Evolutionary conservation across 257 asterid species (phyloP).

Genomic region (Petrea volubilis): DNA sequence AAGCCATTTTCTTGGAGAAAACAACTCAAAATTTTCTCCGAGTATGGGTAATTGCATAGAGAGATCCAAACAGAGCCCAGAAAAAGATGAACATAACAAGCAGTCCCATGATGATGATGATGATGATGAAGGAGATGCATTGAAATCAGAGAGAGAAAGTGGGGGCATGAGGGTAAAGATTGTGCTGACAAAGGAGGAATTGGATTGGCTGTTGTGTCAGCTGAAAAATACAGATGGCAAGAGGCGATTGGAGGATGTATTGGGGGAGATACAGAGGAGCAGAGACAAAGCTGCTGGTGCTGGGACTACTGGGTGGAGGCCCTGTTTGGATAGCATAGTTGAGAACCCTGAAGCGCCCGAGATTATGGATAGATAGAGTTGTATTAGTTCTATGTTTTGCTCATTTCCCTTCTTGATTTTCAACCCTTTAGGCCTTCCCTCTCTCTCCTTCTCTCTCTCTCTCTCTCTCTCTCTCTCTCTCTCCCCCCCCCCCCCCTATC

Average conservation of each 20-base stretch:
- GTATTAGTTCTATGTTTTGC: too few relatives aligned
- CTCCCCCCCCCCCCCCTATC: neutral
- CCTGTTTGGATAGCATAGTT: slow-evolving; percentile 55
- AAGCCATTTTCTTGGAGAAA: neutral
- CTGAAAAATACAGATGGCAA: slow-evolving; percentile 31
- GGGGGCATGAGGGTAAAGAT: slow-evolving; percentile 46
- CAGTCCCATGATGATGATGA: too few relatives aligned
- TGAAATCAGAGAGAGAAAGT: neutral
- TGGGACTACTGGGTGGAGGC: slow-evolving; percentile 66
- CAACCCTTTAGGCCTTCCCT: too few relatives aligned
- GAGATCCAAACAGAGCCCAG: slow-evolving; percentile 22
- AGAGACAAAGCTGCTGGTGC: slow-evolving; percentile 27
- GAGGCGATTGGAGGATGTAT: slow-evolving; percentile 40
- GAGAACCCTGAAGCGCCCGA: slow-evolving; percentile 36
- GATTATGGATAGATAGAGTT: too few relatives aligned
- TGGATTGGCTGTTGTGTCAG: slow-evolving; percentile 43
- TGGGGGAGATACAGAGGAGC: slow-evolving; percentile 47
- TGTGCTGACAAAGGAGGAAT: slow-evolving; percentile 52
- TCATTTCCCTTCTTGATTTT: too few relatives aligned
- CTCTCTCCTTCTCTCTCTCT: too few relatives aligned
- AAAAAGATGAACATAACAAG: neutral
- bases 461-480: too few relatives aligned
- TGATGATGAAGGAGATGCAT: neutral
- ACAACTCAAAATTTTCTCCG: neutral
- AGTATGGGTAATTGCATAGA: slow-evolving; percentile 60